Conservation (phyloP, 1,284 basidiomycete genomes). For the Melampsora abietis-canadensis region DNA sequence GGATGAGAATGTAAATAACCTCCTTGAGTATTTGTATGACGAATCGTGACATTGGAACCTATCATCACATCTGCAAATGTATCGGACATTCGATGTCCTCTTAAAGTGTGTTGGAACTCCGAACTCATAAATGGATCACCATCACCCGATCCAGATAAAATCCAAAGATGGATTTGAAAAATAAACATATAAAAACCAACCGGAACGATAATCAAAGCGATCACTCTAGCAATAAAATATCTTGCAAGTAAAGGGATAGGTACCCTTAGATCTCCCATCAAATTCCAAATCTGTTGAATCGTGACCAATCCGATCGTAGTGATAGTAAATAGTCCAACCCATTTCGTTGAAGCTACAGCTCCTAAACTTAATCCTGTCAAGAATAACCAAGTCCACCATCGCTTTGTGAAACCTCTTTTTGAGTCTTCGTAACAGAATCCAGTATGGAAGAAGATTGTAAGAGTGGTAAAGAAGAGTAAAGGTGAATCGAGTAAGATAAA, state of each 20-base stretch:
- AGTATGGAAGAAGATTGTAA: slow-evolving; percentile 80
- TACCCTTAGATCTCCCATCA: slow-evolving; percentile 81
- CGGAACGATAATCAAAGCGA: slow-evolving; percentile 84
- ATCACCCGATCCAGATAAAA: slow-evolving; percentile 84
- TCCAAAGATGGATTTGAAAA: slow-evolving; percentile 90
- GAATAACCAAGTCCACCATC: slow-evolving; percentile 91
- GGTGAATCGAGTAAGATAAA: slow-evolving; percentile 96
- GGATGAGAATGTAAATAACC: slow-evolving; percentile 94
- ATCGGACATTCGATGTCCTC: slow-evolving; percentile 85
- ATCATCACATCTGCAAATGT: slow-evolving; percentile 86
- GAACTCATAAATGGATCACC: slow-evolving; percentile 99
- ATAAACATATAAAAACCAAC: slow-evolving; percentile 86
- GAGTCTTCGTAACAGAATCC: slow-evolving; percentile 63
- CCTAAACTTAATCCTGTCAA: slow-evolving; percentile 85
- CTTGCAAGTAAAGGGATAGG: slow-evolving; percentile 69
- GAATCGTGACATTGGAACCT: slow-evolving; percentile 77
- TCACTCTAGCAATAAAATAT: slow-evolving; percentile 82
- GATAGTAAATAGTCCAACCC: slow-evolving; percentile 99
- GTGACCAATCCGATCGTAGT: slow-evolving; percentile 86
- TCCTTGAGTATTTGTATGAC: slow-evolving; percentile 93
- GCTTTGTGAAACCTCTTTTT: slow-evolving; percentile 64
- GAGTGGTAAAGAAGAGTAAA: slow-evolving; percentile 92
- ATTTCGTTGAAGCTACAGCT: slow-evolving; percentile 89
- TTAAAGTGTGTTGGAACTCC: slow-evolving; percentile 92
- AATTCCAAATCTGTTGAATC: slow-evolving; percentile 79